Evolutionary conservation across 2,329 filamentous ascomycete species (phyloP).

Genomic region (Aspergillus sp.): DNA sequence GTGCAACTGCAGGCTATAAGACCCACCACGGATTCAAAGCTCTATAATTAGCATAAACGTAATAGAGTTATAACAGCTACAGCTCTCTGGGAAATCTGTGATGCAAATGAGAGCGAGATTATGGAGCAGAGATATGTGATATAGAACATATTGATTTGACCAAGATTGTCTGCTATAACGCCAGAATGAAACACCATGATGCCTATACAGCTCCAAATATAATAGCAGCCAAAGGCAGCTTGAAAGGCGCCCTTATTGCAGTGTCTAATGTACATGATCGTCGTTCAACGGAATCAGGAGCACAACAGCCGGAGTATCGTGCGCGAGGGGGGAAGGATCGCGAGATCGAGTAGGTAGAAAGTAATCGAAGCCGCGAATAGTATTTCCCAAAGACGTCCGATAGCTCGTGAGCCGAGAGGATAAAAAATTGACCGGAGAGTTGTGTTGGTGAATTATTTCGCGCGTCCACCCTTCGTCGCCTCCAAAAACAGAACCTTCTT

Average conservation of each 20-base stretch:
- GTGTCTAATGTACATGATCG: constrained; percentile 26
- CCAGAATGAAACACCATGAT: constrained; percentile 25
- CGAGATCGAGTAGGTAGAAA: not conserved
- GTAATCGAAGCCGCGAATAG: not conserved
- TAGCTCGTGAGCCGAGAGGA: not conserved
- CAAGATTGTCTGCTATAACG: constrained; percentile 26
- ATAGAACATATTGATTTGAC: constrained; percentile 23
- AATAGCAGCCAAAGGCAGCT: not conserved
- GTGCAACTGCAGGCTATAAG: not conserved
- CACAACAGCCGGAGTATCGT: not conserved
- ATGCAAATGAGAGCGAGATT: not conserved
- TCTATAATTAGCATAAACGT: not conserved
- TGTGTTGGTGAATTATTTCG: constrained; percentile 28
- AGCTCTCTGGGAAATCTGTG: not conserved
- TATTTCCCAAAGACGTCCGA: not conserved
- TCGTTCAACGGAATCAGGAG: constrained; percentile 12
- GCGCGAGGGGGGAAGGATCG: not conserved
- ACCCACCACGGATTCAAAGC: not conserved
- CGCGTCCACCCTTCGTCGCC: constrained; percentile 73
- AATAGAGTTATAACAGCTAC: not conserved
- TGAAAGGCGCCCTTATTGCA: constrained; percentile 11
- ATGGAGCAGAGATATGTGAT: constrained; percentile 7
- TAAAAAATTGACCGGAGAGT: not conserved
- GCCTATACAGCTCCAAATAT: constrained; percentile 17
- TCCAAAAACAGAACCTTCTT: constrained; percentile 96